Evolutionary conservation across 805 yeast species (phyloP).

Genomic region (Nakazawaea ishiwadae): DNA sequence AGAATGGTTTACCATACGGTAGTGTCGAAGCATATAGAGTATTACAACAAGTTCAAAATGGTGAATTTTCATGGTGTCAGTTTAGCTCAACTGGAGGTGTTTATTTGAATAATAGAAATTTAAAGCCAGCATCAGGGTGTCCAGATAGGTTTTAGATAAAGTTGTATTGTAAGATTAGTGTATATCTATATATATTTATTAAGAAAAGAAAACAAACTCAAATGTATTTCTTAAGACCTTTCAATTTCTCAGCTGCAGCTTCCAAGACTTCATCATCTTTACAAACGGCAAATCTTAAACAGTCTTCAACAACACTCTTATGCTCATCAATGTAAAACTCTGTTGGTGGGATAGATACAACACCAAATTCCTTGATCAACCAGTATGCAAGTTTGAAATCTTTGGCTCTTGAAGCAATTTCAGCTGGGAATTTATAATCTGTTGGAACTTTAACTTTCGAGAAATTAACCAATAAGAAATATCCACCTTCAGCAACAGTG

Average conservation of each 20-base stretch:
- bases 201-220: neutral
- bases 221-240: conserved; percentile 63
- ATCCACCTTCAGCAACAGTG: conserved; percentile 90
- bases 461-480: conserved; percentile 86
- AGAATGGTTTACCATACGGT: conserved; percentile 80
- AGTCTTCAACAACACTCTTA: conserved; percentile 73
- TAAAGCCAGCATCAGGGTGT: conserved; percentile 74
- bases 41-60: conserved; percentile 48
- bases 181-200: neutral
- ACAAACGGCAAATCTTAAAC: conserved; percentile 93
- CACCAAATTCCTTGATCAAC: conserved; percentile 89
- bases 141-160: conserved; percentile 68
- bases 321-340: conserved; percentile 77
- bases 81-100: conserved; percentile 44
- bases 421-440: conserved; percentile 68
- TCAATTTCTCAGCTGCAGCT: conserved; percentile 76
- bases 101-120: conserved; percentile 33
- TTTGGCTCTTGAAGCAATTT: conserved; percentile 61
- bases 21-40: conserved; percentile 77
- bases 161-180: conserved; percentile 5
- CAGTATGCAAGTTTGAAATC: conserved; percentile 91
- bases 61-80: conserved; percentile 50
- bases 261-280: conserved; percentile 79
- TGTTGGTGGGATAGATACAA: conserved; percentile 96
- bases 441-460: conserved; percentile 75